These are phyloP conservation scores for Linum lewisii DNA, from an alignment of 345 rosid genomes.

Conservation along the genomic window DNA sequence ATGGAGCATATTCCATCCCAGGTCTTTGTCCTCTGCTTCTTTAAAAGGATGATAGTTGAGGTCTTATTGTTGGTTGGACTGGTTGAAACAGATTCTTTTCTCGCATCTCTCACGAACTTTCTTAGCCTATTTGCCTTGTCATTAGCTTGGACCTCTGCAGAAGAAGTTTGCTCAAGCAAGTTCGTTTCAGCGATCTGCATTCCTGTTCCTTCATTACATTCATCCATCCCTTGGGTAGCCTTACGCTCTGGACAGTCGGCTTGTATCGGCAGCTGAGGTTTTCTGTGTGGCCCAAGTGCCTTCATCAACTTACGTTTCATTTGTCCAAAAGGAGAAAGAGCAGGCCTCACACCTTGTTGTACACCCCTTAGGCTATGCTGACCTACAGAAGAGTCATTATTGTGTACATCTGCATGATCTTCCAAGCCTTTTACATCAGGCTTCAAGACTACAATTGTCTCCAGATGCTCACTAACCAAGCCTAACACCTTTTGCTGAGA, in stretches of 20 bases:
- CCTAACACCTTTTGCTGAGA: constrained; percentile 17
- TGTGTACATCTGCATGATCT: constrained; percentile 11
- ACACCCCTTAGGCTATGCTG: constrained; percentile 16
- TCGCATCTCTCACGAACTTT: constrained; percentile 9
- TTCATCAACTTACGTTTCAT: constrained; percentile 53
- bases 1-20: constrained; percentile 26
- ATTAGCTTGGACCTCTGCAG: constrained; percentile 11
- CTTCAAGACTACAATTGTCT: constrained; percentile 43
- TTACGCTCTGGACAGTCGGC: constrained; percentile 8
- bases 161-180: constrained; percentile 11
- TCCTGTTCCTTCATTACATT: constrained; percentile 20
- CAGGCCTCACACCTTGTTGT: constrained; percentile 21
- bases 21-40: constrained; percentile 22
- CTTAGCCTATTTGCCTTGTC: constrained; percentile 11
- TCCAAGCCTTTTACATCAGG: constrained; percentile 27
- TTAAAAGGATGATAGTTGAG: constrained; percentile 20
- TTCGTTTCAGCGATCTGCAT: constrained; percentile 13
- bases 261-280: constrained; percentile 14
- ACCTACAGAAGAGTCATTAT: constrained; percentile 15
- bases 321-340: constrained; percentile 38
- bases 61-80: constrained; percentile 22
- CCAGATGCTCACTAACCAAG: constrained; percentile 14
- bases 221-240: constrained; percentile 10
- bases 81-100: constrained; percentile 18
- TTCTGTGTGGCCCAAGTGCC: constrained; percentile 36